Conservation (phyloP, 495 filamentous ascomycete genomes). For the Massariosphaeria phaeospora region DNA sequence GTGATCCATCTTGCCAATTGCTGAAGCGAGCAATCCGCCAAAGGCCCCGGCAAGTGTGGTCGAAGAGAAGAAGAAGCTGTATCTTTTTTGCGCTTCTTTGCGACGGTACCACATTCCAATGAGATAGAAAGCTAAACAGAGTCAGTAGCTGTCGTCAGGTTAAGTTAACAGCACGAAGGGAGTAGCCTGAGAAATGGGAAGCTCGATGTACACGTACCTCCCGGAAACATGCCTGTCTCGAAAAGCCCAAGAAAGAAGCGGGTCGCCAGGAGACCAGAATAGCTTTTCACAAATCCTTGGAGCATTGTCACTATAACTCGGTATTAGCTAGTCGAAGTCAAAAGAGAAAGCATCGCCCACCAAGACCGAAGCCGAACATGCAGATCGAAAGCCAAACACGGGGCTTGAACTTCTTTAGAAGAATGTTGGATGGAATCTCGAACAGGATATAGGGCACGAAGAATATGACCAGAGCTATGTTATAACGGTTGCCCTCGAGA, state of each 20-base stretch:
- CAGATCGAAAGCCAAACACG: constrained; percentile 55
- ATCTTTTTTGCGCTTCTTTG: constrained; percentile 79
- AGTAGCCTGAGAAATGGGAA: too few species aligned
- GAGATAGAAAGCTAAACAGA: constrained; percentile 30
- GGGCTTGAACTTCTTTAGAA: constrained; percentile 76
- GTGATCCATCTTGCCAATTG: constrained; percentile 75
- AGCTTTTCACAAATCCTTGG: constrained; percentile 77
- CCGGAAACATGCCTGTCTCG: constrained; percentile 88
- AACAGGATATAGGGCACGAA: constrained; percentile 87
- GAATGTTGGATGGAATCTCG: constrained; percentile 85
- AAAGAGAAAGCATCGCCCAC: background rate
- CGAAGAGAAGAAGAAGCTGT: constrained; percentile 81
- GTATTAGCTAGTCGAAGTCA: background rate
- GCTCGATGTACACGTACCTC: constrained; percentile 27
- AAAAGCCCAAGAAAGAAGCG: constrained; percentile 82
- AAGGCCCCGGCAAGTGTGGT: constrained; percentile 54
- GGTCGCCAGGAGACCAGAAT: constrained; percentile 70
- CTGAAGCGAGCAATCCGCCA: constrained; percentile 42
- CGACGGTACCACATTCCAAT: constrained; percentile 84
- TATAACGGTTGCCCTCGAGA: constrained; percentile 57
- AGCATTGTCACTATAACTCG: constrained; percentile 53
- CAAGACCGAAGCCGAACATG: constrained; percentile 28
- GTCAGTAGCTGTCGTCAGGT: background rate
- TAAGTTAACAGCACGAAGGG: too few species aligned
- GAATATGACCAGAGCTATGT: constrained; percentile 79